Conservation (phyloP, 768 basidiomycete genomes). For the Lactifluus pinguis region DNA sequence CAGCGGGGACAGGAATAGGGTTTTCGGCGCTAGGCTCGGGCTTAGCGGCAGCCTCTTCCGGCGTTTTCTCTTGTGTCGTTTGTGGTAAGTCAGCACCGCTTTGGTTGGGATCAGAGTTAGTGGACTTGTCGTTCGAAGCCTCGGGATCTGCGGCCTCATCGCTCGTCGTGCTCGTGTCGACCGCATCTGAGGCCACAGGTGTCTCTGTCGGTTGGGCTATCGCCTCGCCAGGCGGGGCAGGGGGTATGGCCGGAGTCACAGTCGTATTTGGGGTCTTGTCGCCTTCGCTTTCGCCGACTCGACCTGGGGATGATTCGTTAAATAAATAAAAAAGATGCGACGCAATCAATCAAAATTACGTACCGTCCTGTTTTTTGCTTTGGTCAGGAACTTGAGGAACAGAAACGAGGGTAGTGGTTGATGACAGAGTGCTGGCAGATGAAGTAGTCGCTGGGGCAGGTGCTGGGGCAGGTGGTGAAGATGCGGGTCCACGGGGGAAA, state of each 20-base stretch:
- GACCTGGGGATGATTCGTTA: background rate
- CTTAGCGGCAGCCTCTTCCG: background rate
- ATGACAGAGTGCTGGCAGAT: background rate
- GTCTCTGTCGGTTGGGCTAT: background rate
- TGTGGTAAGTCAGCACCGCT: background rate
- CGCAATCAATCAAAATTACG: background rate
- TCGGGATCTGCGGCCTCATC: background rate
- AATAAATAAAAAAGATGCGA: background rate
- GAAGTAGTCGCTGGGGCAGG: background rate
- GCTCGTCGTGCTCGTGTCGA: background rate
- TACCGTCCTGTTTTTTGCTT: slow-evolving; percentile 3
- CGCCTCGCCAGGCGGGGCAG: background rate
- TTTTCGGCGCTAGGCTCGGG: background rate
- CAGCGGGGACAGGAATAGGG: background rate
- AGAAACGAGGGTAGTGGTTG: background rate
- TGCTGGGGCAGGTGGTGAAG: background rate
- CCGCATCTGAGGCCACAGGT: background rate
- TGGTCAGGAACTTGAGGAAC: background rate
- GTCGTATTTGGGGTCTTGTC: background rate
- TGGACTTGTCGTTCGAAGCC: background rate
- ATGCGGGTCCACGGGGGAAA: background rate
- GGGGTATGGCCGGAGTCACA: background rate
- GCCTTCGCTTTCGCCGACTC: background rate
- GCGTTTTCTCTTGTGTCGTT: background rate
- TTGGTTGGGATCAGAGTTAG: background rate